phyloP scores from a whole-genome alignment of 495 filamentous ascomycete genomes.

The Trichoderma orchidacearum region DNA sequence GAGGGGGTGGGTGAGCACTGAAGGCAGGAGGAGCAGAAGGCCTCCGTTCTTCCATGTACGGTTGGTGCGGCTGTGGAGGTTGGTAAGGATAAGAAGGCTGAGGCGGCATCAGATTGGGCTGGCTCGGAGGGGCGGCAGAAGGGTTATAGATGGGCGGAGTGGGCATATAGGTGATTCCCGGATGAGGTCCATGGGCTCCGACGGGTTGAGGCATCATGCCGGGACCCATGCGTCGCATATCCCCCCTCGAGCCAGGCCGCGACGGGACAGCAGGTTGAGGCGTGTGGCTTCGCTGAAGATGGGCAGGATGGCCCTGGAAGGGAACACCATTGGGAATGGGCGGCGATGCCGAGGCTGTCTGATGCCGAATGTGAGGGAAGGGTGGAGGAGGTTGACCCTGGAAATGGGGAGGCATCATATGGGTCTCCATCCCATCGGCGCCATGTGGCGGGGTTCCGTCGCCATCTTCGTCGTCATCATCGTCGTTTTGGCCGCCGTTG shows the following conservation, averaged over 20 bases:
- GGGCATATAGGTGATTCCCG: conserved; percentile 68
- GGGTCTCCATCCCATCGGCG: conserved; percentile 21
- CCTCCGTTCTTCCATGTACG: conserved; percentile 2
- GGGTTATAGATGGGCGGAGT: conserved; percentile 77
- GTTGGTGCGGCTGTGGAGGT: conserved; percentile 12
- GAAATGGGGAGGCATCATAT: conserved; percentile 62
- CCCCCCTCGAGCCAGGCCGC: conserved; percentile 71
- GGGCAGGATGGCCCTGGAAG: conserved; percentile 32
- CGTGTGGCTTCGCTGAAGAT: conserved; percentile 47
- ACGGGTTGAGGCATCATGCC: conserved; percentile 55
- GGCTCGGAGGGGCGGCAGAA: conserved; percentile 29
- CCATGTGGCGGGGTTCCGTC: conserved; percentile 53
- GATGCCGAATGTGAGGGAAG: conserved; percentile 68
- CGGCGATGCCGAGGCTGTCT: conserved; percentile 76
- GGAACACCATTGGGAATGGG: conserved; percentile 71
- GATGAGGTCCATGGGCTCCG: conserved; percentile 40
- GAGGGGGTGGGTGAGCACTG: conserved; percentile 1
- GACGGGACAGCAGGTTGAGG: conserved; percentile 67
- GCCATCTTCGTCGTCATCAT: conserved; percentile 76
- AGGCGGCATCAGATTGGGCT: conserved; percentile 31
- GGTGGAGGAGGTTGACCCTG: conserved; percentile 47
- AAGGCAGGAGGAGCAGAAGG: conserved; percentile 28
- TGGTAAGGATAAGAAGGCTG: conserved; percentile 30
- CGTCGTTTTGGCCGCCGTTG: conserved; percentile 65
- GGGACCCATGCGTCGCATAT: conserved; percentile 56